These are phyloP conservation scores for Solanum tarijense DNA, from an alignment of 257 asterid species.

Conservation along the genomic window DNA sequence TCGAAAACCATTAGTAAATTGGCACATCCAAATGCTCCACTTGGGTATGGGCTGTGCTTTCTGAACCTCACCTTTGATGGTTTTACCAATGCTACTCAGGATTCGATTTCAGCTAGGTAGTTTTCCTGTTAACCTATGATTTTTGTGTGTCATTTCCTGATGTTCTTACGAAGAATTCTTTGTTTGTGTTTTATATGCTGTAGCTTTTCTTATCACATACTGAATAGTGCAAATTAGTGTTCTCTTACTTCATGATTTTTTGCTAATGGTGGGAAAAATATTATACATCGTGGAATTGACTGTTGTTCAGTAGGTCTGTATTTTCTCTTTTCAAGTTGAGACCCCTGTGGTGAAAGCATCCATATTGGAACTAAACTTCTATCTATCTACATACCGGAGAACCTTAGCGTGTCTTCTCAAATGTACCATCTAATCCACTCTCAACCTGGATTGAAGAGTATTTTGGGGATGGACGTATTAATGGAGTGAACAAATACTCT, in stretches of 20 bases:
- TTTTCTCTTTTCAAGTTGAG: not conserved
- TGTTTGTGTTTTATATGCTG: not conserved
- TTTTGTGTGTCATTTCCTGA: not conserved
- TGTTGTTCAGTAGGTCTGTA: not conserved
- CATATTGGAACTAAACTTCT: not conserved
- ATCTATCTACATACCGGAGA: not conserved
- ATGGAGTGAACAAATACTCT: not conserved
- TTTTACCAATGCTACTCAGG: slow-evolving; percentile 99
- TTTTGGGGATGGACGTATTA: not conserved
- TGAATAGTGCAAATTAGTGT: not conserved
- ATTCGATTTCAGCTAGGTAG: slow-evolving; percentile 76
- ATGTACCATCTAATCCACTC: not conserved
- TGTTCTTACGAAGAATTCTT: not conserved
- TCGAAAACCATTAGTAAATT: slow-evolving; percentile 85
- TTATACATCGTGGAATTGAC: not conserved
- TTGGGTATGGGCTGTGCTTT: slow-evolving; percentile 84
- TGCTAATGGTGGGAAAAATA: not conserved
- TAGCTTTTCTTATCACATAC: not conserved
- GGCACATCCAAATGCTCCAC: slow-evolving; percentile 90
- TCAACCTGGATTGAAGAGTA: not conserved
- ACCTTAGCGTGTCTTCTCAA: not conserved
- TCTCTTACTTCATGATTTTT: not conserved
- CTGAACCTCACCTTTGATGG: slow-evolving; percentile 96
- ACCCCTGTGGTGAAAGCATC: not conserved
- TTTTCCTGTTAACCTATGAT: not conserved